These are phyloP conservation scores for Sporothrix sp. DNA, from an alignment of 2,329 filamentous ascomycete genomes.

Conservation along the genomic window DNA sequence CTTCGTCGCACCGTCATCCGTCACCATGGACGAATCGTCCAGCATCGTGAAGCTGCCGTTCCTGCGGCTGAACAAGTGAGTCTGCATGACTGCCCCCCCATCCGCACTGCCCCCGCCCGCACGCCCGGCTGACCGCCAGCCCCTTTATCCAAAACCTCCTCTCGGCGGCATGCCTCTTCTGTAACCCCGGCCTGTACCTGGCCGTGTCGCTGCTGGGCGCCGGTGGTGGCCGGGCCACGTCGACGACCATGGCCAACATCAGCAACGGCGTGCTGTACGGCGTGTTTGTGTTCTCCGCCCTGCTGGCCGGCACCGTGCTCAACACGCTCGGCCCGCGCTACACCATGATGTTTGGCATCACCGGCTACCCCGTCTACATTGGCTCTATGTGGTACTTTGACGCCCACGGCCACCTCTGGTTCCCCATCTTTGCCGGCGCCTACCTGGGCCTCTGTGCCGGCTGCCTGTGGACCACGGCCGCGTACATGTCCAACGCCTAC, in stretches of 20 bases:
- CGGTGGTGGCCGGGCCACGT: constrained; percentile 22
- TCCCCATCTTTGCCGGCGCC: constrained; percentile 20
- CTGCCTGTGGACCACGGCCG: constrained; percentile 24
- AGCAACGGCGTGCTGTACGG: constrained; percentile 23
- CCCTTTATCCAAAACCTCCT: constrained; percentile 7
- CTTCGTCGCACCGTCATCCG: not conserved
- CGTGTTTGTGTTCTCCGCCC: constrained; percentile 23
- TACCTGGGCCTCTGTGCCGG: constrained; percentile 24
- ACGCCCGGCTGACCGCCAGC: not conserved
- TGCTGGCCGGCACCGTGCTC: constrained; percentile 21
- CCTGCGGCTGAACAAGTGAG: constrained; percentile 12
- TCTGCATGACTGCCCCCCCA: not conserved
- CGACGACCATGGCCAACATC: constrained; percentile 21
- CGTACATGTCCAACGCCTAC: constrained; percentile 26
- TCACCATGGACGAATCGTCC: not conserved
- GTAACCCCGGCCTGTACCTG: constrained; percentile 6
- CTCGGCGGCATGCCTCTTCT: constrained; percentile 1
- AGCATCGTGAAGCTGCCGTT: constrained; percentile 8
- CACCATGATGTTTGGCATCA: constrained; percentile 18
- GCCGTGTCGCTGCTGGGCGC: constrained; percentile 19
- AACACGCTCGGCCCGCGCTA: constrained; percentile 21
- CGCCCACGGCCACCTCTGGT: constrained; percentile 19
- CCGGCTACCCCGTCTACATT: constrained; percentile 23
- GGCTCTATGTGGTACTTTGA: constrained; percentile 24
- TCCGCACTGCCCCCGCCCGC: too few species aligned